Evolutionary conservation across 495 filamentous ascomycete species (phyloP).

Genomic region (Aspergillus bridgeri): DNA sequence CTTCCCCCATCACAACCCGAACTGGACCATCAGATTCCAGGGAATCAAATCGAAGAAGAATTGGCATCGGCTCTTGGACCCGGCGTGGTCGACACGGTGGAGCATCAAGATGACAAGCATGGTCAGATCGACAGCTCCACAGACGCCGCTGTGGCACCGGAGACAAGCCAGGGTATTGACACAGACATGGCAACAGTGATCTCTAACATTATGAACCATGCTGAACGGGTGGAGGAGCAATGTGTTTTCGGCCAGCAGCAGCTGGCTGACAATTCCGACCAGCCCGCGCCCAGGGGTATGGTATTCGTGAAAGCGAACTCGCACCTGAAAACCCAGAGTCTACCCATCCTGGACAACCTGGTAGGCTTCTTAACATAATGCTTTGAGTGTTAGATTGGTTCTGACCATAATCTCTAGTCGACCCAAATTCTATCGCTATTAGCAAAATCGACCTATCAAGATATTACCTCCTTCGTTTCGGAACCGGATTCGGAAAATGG

Average conservation of each 20-base stretch:
- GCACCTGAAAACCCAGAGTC: conserved; percentile 62
- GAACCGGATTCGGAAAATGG: conserved; percentile 70
- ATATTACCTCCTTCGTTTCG: conserved; percentile 72
- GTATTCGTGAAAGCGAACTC: conserved; percentile 52
- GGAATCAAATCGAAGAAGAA: conserved; percentile 42
- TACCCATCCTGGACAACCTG: conserved; percentile 71
- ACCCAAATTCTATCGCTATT: conserved; percentile 68
- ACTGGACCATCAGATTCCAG: conserved; percentile 24
- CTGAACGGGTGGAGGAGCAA: conserved; percentile 46
- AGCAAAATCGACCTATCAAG: conserved; percentile 63
- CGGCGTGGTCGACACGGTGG: conserved; percentile 29
- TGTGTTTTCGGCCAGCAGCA: conserved; percentile 39
- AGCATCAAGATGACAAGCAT: conserved; percentile 16
- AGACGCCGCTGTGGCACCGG: conserved; percentile 16
- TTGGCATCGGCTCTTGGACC: conserved; percentile 37
- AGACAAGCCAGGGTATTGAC: conserved; percentile 24
- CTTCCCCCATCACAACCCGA: conserved; percentile 16
- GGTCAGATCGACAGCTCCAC: conserved; percentile 19
- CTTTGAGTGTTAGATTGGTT: background rate
- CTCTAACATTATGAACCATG: conserved; percentile 46
- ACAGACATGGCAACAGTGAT: conserved; percentile 39
- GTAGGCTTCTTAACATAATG: conserved; percentile 37
- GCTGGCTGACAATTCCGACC: conserved; percentile 27
- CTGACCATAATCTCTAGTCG: conserved; percentile 45
- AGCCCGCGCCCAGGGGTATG: conserved; percentile 34